Base-by-base conservation (phyloP, 768 basidiomycete genomes). In the Trametes meyenii region DNA sequence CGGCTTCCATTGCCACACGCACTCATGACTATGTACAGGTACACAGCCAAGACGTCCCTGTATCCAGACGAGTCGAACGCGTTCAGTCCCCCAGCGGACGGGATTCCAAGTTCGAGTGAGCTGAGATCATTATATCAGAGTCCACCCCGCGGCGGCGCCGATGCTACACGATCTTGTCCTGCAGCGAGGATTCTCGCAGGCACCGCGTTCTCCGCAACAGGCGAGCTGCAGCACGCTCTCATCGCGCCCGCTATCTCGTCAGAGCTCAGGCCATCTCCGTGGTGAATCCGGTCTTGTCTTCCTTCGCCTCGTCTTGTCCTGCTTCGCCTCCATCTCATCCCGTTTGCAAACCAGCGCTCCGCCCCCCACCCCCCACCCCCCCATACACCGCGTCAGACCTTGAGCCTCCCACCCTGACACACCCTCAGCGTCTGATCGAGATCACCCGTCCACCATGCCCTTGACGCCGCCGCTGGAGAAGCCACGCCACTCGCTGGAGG, bases 401-500 rank as follows among this genome's bases (percentile, higher is more conserved):
- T 8, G 29, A 33, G 29, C 29, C 29, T 33, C 29, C 29, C 8
- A 33, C 29, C 29, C 29, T 8, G 29, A 33, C 29, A 33, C 29
- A 33, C 3, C 8, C 7, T 33, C 33, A 26, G 46, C 46, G 48
- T 8, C 29, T 50, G 48, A 24, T 24, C 26, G 23, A 24, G 12
- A 23, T 42, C n/a, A 10, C 23, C 46, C 21, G 17, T 16, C n/a
- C 51, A 12, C 36, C n/a, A 62, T 62, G 61, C 61, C 29, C 21
- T 16, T 55, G 16, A 40, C 50, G 19, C 58, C 61, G 2, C 53
- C 63, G 43, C 51, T 39, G 19, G 55, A 40, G 55, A 57, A 56
- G 50, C 50, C 55, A 14, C 60, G 64, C 21, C 62, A 62, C 19
- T 65, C 67, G 21, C 59, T 63, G 29, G 60, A 63, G 44, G 62